Conservation (phyloP, 2,329 filamentous ascomycete genomes). For the Fonsecaea multimorphosa region DNA sequence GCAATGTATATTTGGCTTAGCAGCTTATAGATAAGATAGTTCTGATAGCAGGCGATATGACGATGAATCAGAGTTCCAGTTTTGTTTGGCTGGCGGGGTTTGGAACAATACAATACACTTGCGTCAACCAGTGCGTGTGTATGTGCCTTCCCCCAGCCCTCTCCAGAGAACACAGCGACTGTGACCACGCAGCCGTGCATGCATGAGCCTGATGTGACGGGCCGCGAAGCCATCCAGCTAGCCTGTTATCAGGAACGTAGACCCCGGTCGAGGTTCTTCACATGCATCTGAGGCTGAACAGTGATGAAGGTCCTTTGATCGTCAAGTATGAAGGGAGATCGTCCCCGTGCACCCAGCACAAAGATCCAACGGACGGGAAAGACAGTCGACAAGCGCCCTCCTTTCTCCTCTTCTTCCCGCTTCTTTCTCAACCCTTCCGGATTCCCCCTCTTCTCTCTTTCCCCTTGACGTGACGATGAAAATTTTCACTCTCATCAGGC, state of each 20-base stretch:
- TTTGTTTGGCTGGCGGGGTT: background rate
- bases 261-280: background rate
- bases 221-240: background rate
- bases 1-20: too few species aligned
- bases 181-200: background rate
- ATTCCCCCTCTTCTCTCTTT: background rate
- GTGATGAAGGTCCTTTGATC: too few species aligned
- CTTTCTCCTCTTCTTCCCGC: background rate
- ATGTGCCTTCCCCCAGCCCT: too few species aligned
- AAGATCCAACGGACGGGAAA: background rate
- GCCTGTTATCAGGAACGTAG: background rate
- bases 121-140: too few species aligned
- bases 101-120: too few species aligned
- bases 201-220: background rate
- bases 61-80: too few species aligned
- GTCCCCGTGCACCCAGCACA: too few species aligned
- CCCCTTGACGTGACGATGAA: background rate
- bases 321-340: too few species aligned
- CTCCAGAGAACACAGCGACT: background rate
- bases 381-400: background rate
- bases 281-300: background rate
- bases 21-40: too few species aligned
- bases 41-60: too few species aligned
- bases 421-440: background rate
- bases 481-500: conserved; percentile 3